Base-by-base conservation (phyloP, 2,329 filamentous ascomycete species). In the Elsinoe perseae region DNA sequence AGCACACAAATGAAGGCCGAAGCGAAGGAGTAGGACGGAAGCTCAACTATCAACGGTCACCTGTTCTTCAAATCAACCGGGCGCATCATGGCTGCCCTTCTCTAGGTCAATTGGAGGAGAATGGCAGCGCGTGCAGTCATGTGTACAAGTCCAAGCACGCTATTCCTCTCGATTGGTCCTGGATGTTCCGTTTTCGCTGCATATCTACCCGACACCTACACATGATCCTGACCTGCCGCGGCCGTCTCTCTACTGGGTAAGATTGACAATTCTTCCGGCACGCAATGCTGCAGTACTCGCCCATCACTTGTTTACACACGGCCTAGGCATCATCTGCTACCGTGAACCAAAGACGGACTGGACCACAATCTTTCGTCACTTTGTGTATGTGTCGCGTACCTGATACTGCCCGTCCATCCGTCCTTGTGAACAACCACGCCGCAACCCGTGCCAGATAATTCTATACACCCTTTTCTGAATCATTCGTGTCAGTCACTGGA, bases 161-260 rank as follows among this genome's bases (percentile, higher is more conserved):
- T 46, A 56, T 34, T 25, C 38, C 12, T 12, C 53, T 46, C 53
- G 38, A 56, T 56, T 56, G 53, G 53, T 34, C 42, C 38, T 46
- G n/a, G 53, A 16, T n/a, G 12, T 23, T 18, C 40, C 38, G 32
- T 56, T 56, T 30, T 25, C 18, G 53, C 53, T 56, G 38, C 38
- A 44, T 56, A 44, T 48, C 38, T 56, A 44, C 53, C 53, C 53
- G 53, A 56, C 42, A 28, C 53, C 53, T 46, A 56, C 53, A 56
- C 53, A 56, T 56, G 53, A 56, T 56, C 53, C 30, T 25, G 10
- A 21, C 14, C 28, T 52, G 28, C 32, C 28, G 48, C 48, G 9
- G 32, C 21, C 28, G n/a, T 36, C n/a, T 25, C n/a, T 38, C 21
- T 2, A 48, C 20, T 43, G 16, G n/a, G 40, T 43, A 9, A 7